Conservation (phyloP, 192 early-diverging fungal genomes). For the Mycoemilia scoparia region DNA sequence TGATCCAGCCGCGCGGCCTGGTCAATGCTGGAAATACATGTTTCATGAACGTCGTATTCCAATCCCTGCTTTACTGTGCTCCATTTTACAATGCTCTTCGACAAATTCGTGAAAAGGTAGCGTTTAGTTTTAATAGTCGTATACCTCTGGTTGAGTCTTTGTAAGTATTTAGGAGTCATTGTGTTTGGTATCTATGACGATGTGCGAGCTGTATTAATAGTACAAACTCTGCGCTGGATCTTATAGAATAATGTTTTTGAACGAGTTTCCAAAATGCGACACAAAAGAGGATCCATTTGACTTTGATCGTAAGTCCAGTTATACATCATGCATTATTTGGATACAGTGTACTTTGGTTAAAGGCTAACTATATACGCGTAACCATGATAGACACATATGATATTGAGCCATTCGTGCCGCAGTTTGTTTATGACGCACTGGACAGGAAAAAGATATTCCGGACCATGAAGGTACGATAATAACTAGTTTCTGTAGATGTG, state of each 20-base stretch:
- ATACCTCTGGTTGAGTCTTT: constrained; percentile 77
- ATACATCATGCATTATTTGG: not conserved
- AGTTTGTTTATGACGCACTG: constrained; percentile 83
- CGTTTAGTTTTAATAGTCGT: constrained; percentile 50
- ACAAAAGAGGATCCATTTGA: too few relatives aligned
- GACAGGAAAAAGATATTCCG: constrained; percentile 59
- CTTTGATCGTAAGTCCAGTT: not conserved
- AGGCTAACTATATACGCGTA: constrained; percentile 12
- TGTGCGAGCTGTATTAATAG: too few relatives aligned
- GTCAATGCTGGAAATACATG: constrained; percentile 96
- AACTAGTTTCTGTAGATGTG: constrained; percentile 25
- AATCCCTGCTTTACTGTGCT: constrained; percentile 78
- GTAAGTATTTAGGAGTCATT: constrained; percentile 31
- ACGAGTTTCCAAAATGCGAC: too few relatives aligned
- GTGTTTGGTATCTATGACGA: not conserved
- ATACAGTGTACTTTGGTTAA: constrained; percentile 28
- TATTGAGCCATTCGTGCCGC: constrained; percentile 73
- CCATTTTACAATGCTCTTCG: constrained; percentile 82
- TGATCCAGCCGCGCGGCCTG: constrained; percentile 72
- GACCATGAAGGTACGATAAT: constrained; percentile 55
- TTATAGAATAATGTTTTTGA: too few relatives aligned
- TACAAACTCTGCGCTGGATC: too few relatives aligned
- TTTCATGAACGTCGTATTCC: constrained; percentile 94
- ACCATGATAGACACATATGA: constrained; percentile 19
- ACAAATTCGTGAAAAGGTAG: constrained; percentile 39